phyloP scores from a whole-genome alignment of 2,329 filamentous ascomycete species.

The Aspergillus flavus region DNA sequence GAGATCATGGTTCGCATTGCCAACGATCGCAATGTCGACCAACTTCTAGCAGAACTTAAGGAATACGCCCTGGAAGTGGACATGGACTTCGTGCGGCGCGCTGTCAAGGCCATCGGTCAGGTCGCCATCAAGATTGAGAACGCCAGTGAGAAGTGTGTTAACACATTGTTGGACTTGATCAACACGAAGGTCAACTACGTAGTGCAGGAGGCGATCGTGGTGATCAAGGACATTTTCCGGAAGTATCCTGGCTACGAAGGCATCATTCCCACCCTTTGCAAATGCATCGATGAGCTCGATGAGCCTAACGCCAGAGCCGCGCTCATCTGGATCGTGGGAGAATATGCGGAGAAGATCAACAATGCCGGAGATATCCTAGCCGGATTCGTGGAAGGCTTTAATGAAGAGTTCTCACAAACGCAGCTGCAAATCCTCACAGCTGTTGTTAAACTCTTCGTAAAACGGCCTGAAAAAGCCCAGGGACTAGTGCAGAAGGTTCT shows the following conservation, averaged over 20 bases:
- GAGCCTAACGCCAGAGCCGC: slow-evolving; percentile 89
- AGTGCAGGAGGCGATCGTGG: slow-evolving; percentile 96
- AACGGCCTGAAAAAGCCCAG: slow-evolving; percentile 92
- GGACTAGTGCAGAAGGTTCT: slow-evolving; percentile 91
- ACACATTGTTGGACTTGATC: slow-evolving; percentile 88
- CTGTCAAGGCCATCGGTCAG: slow-evolving; percentile 94
- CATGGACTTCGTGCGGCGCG: slow-evolving; percentile 96
- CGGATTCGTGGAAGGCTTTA: slow-evolving; percentile 90
- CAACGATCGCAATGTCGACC: slow-evolving; percentile 94
- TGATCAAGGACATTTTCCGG: slow-evolving; percentile 97
- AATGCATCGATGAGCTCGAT: slow-evolving; percentile 95
- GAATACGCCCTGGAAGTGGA: slow-evolving; percentile 98
- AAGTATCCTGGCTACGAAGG: slow-evolving; percentile 98
- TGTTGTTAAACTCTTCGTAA: slow-evolving; percentile 95
- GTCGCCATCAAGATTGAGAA: slow-evolving; percentile 98
- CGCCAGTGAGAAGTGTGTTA: slow-evolving; percentile 93
- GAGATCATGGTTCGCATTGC: slow-evolving; percentile 99
- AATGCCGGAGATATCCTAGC: slow-evolving; percentile 95
- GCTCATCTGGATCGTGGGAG: slow-evolving; percentile 97
- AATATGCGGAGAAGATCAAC: slow-evolving; percentile 98
- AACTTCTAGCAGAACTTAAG: slow-evolving; percentile 89
- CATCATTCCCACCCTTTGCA: slow-evolving; percentile 93
- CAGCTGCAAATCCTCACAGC: slow-evolving; percentile 97
- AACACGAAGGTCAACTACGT: slow-evolving; percentile 99
- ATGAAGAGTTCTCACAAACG: slow-evolving; percentile 96